Evolutionary conservation across 495 filamentous ascomycete genomes (phyloP).

Genomic region (Penicillium lagena): DNA sequence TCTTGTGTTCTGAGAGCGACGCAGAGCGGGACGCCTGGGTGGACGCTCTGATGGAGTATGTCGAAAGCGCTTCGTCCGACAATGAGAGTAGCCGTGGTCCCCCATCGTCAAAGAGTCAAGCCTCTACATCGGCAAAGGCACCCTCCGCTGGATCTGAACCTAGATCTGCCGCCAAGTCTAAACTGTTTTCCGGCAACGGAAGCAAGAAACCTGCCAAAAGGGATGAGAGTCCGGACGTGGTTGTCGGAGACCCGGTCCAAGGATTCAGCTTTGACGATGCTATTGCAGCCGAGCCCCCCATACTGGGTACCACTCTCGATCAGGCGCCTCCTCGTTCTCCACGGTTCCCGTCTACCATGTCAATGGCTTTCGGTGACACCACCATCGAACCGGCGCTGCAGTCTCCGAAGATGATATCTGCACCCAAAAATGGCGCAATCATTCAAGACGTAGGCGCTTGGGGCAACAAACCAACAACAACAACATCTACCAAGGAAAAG

Average conservation of each 20-base stretch:
- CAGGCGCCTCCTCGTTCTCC: constrained; percentile 27
- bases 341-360: constrained; percentile 17
- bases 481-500: constrained; percentile 61
- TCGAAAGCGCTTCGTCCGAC: constrained; percentile 64
- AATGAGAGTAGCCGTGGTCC: constrained; percentile 23
- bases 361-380: constrained; percentile 20
- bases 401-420: constrained; percentile 67
- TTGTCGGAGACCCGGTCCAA: constrained; percentile 52
- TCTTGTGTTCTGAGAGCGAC: constrained; percentile 93
- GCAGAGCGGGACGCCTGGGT: constrained; percentile 92
- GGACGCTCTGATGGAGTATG: constrained; percentile 78
- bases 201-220: constrained; percentile 43
- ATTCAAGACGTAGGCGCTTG: constrained; percentile 84
- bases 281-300: constrained; percentile 63
- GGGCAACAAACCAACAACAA: constrained; percentile 66
- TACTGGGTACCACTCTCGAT: constrained; percentile 48
- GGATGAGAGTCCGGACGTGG: constrained; percentile 33
- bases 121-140: constrained; percentile 9
- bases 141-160: neutral
- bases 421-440: constrained; percentile 74
- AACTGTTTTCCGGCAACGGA: constrained; percentile 15
- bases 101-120: constrained; percentile 16
- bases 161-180: constrained; percentile 17
- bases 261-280: constrained; percentile 81
- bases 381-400: constrained; percentile 17